Conservation (phyloP, 148 eudicot genomes). For the Rhododendron williamsianum region DNA sequence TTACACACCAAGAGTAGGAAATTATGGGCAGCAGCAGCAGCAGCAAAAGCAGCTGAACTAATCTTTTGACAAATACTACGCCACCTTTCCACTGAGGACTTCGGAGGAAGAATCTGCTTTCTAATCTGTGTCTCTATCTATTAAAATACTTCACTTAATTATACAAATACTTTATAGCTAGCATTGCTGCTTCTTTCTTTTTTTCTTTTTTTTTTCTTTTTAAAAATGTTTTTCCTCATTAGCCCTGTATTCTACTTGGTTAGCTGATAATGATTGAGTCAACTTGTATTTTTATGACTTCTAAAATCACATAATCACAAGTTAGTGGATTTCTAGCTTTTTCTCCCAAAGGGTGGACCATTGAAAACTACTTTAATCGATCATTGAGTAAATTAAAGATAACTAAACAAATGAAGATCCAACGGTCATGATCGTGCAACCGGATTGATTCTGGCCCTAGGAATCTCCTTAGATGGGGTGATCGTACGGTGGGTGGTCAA, state of each 20-base stretch:
- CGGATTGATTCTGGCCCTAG: background rate
- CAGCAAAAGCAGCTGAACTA: slow-evolving; percentile 9
- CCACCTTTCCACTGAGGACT: background rate
- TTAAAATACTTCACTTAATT: too few relatives aligned
- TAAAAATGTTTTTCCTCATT: background rate
- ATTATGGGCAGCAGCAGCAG: background rate
- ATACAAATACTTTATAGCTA: background rate
- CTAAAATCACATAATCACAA: slow-evolving; percentile 10
- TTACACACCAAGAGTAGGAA: background rate
- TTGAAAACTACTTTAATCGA: background rate
- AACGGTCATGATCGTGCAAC: slow-evolving; percentile 1
- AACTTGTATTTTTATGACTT: slow-evolving; percentile 9
- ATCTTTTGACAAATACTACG: slow-evolving; percentile 8
- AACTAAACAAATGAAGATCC: background rate
- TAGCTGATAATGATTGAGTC: slow-evolving; percentile 13
- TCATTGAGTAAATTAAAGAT: background rate
- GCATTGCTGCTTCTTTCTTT: too few relatives aligned
- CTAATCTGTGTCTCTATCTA: background rate
- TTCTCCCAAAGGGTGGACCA: slow-evolving; percentile 7
- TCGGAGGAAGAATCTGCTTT: slow-evolving; percentile 6
- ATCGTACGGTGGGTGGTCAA: background rate
- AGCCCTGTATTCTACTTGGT: background rate
- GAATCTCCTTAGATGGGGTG: background rate
- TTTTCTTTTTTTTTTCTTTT: background rate
- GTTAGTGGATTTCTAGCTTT: slow-evolving; percentile 11